Evolutionary conservation across 345 rosid genomes (phyloP).

Genomic region (Corchorus olitorius): DNA sequence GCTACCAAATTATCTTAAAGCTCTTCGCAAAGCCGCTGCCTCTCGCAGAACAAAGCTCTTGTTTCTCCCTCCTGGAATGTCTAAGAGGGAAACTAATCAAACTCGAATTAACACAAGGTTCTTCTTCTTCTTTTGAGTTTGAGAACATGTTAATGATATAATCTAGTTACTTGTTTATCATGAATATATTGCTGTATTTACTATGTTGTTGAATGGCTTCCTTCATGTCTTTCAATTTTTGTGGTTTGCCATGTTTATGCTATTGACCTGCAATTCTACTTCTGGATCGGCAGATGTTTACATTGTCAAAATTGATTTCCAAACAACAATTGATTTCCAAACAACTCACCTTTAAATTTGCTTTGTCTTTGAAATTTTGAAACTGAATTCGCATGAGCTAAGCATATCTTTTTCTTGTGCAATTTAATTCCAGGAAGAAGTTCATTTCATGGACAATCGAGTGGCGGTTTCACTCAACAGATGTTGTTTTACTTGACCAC

Average conservation of each 20-base stretch:
- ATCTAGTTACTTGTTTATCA: no score
- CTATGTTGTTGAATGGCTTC: background rate
- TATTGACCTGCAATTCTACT: background rate
- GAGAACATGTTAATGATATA: background rate
- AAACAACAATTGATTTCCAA: background rate
- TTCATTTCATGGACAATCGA: constrained; percentile 84
- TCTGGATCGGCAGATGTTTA: background rate
- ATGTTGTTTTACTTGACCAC: constrained; percentile 64
- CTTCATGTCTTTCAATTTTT: background rate
- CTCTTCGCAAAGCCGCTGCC: constrained; percentile 57
- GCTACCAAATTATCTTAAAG: constrained; percentile 40
- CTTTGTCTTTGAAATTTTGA: background rate
- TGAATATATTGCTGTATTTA: no score
- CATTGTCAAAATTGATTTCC: background rate
- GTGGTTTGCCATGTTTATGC: background rate
- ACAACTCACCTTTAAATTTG: background rate
- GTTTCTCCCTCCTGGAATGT: constrained; percentile 75
- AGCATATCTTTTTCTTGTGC: background rate
- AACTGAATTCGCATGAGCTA: background rate
- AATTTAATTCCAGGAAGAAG: constrained; percentile 50
- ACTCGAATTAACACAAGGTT: constrained; percentile 52
- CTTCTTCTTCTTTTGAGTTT: background rate
- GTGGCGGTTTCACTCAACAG: constrained; percentile 82
- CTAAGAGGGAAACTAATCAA: constrained; percentile 67
- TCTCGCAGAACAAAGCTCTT: constrained; percentile 59